Percentiles rank a stretch among this genome's conserved stretches.
phyloP scores from a whole-genome alignment of 768 basidiomycete species.

The Tulasnella sp. region DNA sequence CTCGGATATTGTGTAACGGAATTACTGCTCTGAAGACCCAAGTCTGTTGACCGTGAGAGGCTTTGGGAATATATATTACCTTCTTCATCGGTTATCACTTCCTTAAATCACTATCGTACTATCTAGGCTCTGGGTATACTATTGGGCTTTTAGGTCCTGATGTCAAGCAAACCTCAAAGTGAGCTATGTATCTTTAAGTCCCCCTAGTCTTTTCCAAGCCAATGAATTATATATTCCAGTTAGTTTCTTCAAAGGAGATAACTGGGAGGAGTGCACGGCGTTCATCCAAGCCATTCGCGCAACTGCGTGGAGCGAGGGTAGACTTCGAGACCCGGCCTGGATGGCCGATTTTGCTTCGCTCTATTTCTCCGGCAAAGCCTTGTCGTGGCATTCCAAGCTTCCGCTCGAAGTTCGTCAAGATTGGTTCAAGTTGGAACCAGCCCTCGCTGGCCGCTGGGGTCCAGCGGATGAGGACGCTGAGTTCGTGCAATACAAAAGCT shows the following conservation, averaged over 20 bases:
- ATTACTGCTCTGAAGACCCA: no score
- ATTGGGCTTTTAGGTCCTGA: not conserved
- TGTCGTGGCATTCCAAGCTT: not conserved
- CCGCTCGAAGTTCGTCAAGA: not conserved
- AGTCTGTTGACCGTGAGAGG: no score
- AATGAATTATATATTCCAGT: not conserved
- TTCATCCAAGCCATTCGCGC: not conserved
- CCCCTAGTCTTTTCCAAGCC: not conserved
- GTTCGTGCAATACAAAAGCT: not conserved
- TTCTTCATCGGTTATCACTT: no score
- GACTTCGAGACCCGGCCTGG: slow-evolving; percentile 7
- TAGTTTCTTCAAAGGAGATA: not conserved
- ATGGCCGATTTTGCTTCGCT: not conserved
- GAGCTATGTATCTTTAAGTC: not conserved
- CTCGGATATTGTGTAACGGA: no score
- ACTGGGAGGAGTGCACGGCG: not conserved
- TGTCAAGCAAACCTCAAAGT: not conserved
- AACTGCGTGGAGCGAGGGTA: not conserved
- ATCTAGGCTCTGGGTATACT: no score
- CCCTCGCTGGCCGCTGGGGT: not conserved
- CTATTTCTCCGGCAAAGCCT: not conserved
- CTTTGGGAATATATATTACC: no score
- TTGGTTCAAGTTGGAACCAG: not conserved
- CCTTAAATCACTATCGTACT: no score
- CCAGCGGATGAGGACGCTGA: not conserved